Evolutionary conservation across 2,329 filamentous ascomycete genomes (phyloP).

Genomic region (Venturia oleaginea): DNA sequence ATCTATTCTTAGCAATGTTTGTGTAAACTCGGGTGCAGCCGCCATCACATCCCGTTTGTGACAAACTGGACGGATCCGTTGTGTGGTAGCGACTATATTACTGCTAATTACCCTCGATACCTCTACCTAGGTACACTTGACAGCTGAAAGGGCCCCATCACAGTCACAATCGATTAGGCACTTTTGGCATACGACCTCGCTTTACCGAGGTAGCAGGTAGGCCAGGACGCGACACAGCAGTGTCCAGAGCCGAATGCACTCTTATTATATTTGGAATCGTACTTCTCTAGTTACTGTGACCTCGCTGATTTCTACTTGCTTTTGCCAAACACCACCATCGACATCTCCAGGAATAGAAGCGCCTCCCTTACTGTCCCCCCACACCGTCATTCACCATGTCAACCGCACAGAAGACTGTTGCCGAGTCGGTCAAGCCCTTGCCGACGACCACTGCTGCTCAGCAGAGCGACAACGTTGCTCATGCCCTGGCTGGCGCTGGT

Average conservation of each 20-base stretch:
- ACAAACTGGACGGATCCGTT: background rate
- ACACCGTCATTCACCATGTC: background rate
- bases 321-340: background rate
- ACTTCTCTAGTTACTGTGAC: background rate
- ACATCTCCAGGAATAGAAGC: background rate
- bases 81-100: background rate
- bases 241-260: background rate
- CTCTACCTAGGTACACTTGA: too few species aligned
- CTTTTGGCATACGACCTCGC: background rate
- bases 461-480: constrained; percentile 93
- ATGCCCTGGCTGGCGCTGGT: constrained; percentile 85
- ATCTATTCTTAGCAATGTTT: background rate
- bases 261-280: background rate
- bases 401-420: background rate
- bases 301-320: background rate
- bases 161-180: background rate
- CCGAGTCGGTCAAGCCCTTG: constrained; percentile 2
- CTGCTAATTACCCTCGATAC: background rate
- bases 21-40: background rate
- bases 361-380: constrained; percentile 1
- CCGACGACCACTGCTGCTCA: constrained; percentile 38
- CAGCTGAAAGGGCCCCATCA: background rate
- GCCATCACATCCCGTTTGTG: background rate
- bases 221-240: background rate
- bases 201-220: too few species aligned